Base-by-base conservation (phyloP, 179 eudicot species). In the Camellia oleifera region DNA sequence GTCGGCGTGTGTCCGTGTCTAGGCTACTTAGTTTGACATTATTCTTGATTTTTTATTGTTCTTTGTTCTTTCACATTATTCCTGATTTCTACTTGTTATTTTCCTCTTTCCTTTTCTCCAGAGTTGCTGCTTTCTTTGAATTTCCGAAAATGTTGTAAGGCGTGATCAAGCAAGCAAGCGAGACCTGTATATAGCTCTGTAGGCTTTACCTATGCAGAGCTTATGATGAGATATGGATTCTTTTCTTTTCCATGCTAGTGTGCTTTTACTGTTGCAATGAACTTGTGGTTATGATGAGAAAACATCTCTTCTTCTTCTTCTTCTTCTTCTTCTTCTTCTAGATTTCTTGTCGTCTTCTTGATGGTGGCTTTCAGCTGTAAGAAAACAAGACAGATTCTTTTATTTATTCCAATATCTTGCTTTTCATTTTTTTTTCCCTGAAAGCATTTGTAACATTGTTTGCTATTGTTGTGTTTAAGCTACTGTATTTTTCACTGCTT, bases 121-220 rank as follows among this genome's bases (percentile, higher is more conserved):
- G 80, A 18, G 14, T 32, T 78, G 79, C 79, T 76, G 79, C 79
- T 76, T 76, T 76, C 79, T 32, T 32, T 32, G 40, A 32, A 32
- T 32, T 32, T 32, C 40, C 40, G 40, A 32, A 32, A 32, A 32
- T 32, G 40, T 32, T 32, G 40, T 32, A 1, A 32, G 40, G 40
- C 40, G 40, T 32, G 40, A 32, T 32, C 40, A 32, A 32, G 40
- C 40, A 32, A 32, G 40, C 40, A 32, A 32, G 40, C 40, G 40
- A 32, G 40, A 32, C 40, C 40, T 32, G 53, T 76, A 76, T n/a
- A 52, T 53, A 72, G 56, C 70, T 46, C 70, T 63, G 42, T 23
- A 64, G 71, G 79, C 69, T 76, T 62, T 63, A 18, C 42, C 70
- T 77, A 9, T 63, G 40, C 54, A 44, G 68, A n/a, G 54, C 46